Evolutionary conservation across 2,329 filamentous ascomycete species (phyloP), one percentile per base, ranked within the genome.

Genomic region (Polychaeton citri): DNA sequence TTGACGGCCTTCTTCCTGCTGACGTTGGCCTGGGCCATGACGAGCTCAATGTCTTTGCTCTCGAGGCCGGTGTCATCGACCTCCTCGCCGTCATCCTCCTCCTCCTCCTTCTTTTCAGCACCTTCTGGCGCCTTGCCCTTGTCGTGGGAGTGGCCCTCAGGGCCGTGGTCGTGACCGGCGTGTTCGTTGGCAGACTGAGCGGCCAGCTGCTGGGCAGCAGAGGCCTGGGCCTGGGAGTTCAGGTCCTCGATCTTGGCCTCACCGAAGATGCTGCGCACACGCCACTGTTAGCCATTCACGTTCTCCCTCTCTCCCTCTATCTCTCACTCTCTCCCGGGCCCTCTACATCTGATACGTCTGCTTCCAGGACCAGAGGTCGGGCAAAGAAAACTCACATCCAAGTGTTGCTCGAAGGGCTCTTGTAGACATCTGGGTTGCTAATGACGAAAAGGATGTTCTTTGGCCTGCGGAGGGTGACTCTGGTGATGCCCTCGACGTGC

Each of bases 361-460:
- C 15, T 28, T 28, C 24, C 3, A 10, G 12, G 3, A 10, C 15
- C 7, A 10, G 7, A 28, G 4, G 7, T 7, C 24, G 24, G 12
- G 24, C 7, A 15, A 33, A 37, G 38, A 19, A 16, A 21, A 46
- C 86, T 76, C 69, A 96, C 88, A 98, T 98, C 77, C 88, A 98
- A 63, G 88, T 96, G 78, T 96, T 96, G 81, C 84, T 94, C 69
- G 84, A 85, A 53, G 90, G 88, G 42, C 88, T 95, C 72, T 94
- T 94, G 81, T 95, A 98, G 64, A 98, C 90, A 67, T 98, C 90
- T 55, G 90, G 90, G 71, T 87, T 83, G 80, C 93, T 96, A 73
- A 98, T 95, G 60, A 98, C 92, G 67, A 98, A 98, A 58, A 98
- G 83, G 58, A 98, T 93, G 72, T 95, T 95, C 79, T 98, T 98